Base-by-base conservation (phyloP, 2,329 filamentous ascomycete species). In the Phialemonium atrogriseum region DNA sequence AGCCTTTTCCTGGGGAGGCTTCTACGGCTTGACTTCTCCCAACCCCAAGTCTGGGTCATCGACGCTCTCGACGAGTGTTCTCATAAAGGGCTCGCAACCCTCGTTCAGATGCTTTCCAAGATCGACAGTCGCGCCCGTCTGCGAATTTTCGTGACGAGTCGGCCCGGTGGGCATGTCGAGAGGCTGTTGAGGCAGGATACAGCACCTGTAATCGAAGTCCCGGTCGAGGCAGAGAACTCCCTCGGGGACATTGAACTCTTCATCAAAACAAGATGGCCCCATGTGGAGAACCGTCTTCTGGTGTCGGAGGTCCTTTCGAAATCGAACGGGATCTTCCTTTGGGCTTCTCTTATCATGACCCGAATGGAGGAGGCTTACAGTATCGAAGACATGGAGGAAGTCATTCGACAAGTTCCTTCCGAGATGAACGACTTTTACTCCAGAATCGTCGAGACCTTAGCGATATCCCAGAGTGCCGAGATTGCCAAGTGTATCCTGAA, bases 401-500 rank as follows among this genome's bases (percentile, higher is more conserved):
- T 43, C 8, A 27, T 48, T n/a, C 26, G 35, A 19, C 33, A 44
- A 16, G 38, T 46, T 3, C 46, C 46, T 2, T 18, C 38, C 7
- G 46, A 44, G 29, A 48, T 49, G 45, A 38, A 41, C 20, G 40
- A 35, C 4, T 38, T 49, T 26, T 49, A 49, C 30, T 29, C 15
- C 15, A 33, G 43, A 2, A 49, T 49, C 16, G 26, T 46, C 15
- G 19, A 35, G 21, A 31, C 27, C 20, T 38, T 48, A 17, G 12
- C 33, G 16, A 52, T 53, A 10, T 41, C 40, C 1, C 34, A 38
- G 10, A 43, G 38, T 21, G 36, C 28, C 3, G 37, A 47, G 17
- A 43, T 62, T 3, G 50, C 54, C 14, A 50, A 53, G 30, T 46
- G 52, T 9, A 51, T 62, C 10, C 50, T 64, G 2, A 45, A 38